Evolutionary conservation across 2,329 filamentous ascomycete species (phyloP), one percentile per base, ranked within the genome.

Genomic region (Ceratocystiopsis minuta): DNA sequence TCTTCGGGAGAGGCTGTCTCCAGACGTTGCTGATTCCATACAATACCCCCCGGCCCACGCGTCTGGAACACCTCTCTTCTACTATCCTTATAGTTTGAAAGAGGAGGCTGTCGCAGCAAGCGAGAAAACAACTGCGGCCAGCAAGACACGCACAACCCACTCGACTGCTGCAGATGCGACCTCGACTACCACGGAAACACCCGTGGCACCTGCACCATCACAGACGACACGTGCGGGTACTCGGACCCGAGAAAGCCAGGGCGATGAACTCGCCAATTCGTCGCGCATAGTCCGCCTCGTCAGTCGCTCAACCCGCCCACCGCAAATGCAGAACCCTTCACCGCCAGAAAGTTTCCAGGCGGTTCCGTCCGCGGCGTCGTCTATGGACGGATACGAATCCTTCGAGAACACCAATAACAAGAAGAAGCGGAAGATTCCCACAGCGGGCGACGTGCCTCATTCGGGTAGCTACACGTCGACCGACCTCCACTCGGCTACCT

Each of bases 381-480:
- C 79, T 3, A 65, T 74, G 12, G 88, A 96, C 57, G 86, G 87
- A 14, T 96, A 96, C 57, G 90, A 98, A 58, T 90, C 85, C 7
- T 93, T 95, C 53, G 90, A 98, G 60, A 96, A 96, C 54, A 93
- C 85, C 33, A 96, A 94, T 59, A 98, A 98, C 57, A 98, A 98
- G 62, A 98, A 96, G 66, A 96, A 98, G 61, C 75, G 90, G 51
- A 98, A 98, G 62, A 96, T 98, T 34, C 90, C 90, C 0, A 86
- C 86, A 0, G 85, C 84, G 11, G 81, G 83, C 16, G 81, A 83
- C 52, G 67, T 76, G 14, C 72, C 59, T 4, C 50, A 68, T 16
- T 63, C 61, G 40, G 59, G 60, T 3, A 53, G 56, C 7, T 66
- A 70, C 45, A 53, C 54, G 4, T 49, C 60, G 16, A 57, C 52